Percentiles rank a stretch among this genome's conserved stretches.
These are phyloP conservation scores for Xylariaceae sp. DNA, from an alignment of 2,329 filamentous ascomycete species.

Conservation along the genomic window DNA sequence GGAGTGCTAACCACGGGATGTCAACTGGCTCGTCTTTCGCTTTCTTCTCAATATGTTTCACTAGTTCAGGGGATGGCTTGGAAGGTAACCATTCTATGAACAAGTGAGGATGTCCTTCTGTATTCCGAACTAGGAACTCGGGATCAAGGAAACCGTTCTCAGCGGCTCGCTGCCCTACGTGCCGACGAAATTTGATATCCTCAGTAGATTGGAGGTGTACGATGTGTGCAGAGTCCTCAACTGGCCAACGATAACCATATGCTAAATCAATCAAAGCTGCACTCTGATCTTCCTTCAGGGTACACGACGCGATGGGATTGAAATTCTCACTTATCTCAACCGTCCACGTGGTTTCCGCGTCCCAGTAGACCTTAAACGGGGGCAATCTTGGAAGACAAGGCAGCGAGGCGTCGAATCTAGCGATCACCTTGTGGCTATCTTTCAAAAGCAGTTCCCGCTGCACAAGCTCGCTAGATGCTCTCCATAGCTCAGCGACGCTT, in stretches of 20 bases:
- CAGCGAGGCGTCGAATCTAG: slow-evolving; percentile 52
- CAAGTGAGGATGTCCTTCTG: slow-evolving; percentile 46
- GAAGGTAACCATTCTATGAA: slow-evolving; percentile 50
- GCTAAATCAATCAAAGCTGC: slow-evolving; percentile 53
- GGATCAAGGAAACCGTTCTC: slow-evolving; percentile 34
- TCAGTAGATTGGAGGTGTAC: slow-evolving; percentile 48
- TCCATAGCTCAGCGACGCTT: slow-evolving; percentile 53
- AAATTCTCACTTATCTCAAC: slow-evolving; percentile 41
- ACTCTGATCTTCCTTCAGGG: slow-evolving; percentile 50
- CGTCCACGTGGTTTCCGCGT: slow-evolving; percentile 45
- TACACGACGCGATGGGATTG: slow-evolving; percentile 7
- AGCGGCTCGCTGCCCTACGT: slow-evolving; percentile 27
- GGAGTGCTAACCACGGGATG: slow-evolving; percentile 57
- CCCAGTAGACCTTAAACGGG: slow-evolving; percentile 50
- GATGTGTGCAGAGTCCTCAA: slow-evolving; percentile 50
- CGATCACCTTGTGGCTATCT: slow-evolving; percentile 43
- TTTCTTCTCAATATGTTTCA: slow-evolving; percentile 47
- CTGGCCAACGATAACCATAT: slow-evolving; percentile 55
- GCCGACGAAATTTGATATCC: slow-evolving; percentile 33
- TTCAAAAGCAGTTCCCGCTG: slow-evolving; percentile 44
- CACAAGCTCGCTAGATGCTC: slow-evolving; percentile 40
- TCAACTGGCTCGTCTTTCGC: slow-evolving; percentile 51
- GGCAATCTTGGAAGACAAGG: slow-evolving; percentile 48
- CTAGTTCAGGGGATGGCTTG: slow-evolving; percentile 52
- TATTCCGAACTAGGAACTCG: slow-evolving; percentile 51